These are phyloP conservation scores for Emergomyces pasteurianus DNA, from an alignment of 2,329 filamentous ascomycete genomes.

Conservation along the genomic window DNA sequence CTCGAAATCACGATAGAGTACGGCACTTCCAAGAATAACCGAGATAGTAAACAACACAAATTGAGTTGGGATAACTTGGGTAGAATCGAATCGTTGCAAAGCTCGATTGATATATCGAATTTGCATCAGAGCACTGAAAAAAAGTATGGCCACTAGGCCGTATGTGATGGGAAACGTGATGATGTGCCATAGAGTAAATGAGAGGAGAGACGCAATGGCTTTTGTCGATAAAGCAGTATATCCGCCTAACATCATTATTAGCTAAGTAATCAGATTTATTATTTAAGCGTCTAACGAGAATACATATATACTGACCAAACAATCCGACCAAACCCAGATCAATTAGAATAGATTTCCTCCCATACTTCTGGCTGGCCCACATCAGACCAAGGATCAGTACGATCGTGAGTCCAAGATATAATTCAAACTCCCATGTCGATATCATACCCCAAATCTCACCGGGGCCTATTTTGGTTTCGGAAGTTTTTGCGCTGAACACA, in stretches of 20 bases:
- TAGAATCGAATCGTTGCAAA: conserved; percentile 88
- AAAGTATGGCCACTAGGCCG: conserved; percentile 63
- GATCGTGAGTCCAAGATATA: conserved; percentile 70
- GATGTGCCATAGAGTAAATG: conserved; percentile 75
- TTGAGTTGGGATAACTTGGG: conserved; percentile 93
- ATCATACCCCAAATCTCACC: conserved; percentile 85
- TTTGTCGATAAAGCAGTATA: conserved; percentile 97
- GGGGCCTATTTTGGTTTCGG: conserved; percentile 83
- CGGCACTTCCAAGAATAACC: conserved; percentile 85
- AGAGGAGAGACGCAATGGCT: conserved; percentile 88
- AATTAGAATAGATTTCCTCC: conserved; percentile 76
- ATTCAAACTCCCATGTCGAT: conserved; percentile 75
- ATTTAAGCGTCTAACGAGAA: neutral
- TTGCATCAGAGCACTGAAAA: conserved; percentile 84
- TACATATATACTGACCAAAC: conserved; percentile 53
- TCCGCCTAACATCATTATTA: conserved; percentile 46
- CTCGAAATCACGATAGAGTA: conserved; percentile 92
- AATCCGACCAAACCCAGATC: conserved; percentile 87
- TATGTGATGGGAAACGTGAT: conserved; percentile 91
- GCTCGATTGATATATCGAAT: conserved; percentile 90
- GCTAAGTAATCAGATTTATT: conserved; percentile 6
- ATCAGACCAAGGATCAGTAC: conserved; percentile 64
- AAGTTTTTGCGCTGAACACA: conserved; percentile 77
- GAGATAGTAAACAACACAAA: conserved; percentile 95
- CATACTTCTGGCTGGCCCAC: conserved; percentile 72